Conservation (phyloP, 805 yeast species). For the Kockiozyma suomiensis region DNA sequence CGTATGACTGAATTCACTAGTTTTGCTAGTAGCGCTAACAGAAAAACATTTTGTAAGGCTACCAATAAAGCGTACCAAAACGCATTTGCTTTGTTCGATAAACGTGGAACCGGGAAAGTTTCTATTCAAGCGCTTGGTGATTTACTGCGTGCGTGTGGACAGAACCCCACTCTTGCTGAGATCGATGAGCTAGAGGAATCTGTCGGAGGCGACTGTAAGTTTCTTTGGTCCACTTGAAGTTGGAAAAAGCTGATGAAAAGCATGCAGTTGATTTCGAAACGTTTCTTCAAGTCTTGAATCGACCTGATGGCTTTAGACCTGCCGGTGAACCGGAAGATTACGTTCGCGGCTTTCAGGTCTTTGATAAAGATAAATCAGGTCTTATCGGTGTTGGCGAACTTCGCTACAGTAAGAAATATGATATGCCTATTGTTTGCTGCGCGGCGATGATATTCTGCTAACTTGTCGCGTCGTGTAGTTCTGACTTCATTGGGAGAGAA, state of each 20-base stretch:
- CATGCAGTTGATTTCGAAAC: constrained; percentile 67
- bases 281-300: constrained; percentile 71
- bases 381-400: constrained; percentile 96
- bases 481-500: constrained; percentile 96
- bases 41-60: constrained; percentile 7
- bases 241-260: not conserved
- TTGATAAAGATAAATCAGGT: constrained; percentile 94
- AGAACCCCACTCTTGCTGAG: constrained; percentile 94
- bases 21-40: not conserved
- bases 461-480: constrained; percentile 42
- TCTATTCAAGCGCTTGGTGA: constrained; percentile 86
- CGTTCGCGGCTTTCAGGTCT: constrained; percentile 94
- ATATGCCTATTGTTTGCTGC: not conserved
- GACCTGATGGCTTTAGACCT: constrained; percentile 87
- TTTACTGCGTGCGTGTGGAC: constrained; percentile 93
- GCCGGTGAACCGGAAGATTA: constrained; percentile 91
- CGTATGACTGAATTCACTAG: not conserved
- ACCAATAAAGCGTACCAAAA: constrained; percentile 41
- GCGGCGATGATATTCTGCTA: not conserved
- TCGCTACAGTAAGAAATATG: constrained; percentile 61
- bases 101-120: constrained; percentile 91
- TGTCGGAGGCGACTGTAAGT: constrained; percentile 42
- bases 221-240: no score
- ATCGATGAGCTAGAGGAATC: constrained; percentile 60
- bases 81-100: constrained; percentile 95